Evolutionary conservation across 2,329 filamentous ascomycete genomes (phyloP).

Genomic region (Aureobasidium mangrovei): DNA sequence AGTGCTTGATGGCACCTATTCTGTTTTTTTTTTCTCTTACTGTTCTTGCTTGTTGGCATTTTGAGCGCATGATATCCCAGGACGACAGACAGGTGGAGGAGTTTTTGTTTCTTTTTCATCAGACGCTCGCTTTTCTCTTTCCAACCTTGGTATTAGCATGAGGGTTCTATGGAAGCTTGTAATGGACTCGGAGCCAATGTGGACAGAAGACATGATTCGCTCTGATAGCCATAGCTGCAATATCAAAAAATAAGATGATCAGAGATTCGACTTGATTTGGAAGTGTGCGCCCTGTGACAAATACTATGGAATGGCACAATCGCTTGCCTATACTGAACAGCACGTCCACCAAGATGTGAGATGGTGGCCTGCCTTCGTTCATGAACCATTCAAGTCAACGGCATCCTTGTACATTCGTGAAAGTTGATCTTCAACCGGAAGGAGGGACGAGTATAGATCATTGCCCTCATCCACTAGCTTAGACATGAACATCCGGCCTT

Average conservation of each 20-base stretch:
- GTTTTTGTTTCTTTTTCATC: not conserved
- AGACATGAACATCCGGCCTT: no score
- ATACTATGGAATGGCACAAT: no score
- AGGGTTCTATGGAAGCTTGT: not conserved
- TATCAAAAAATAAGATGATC: not conserved
- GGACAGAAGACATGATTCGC: conserved; percentile 1
- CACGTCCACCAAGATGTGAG: no score
- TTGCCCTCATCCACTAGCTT: no score
- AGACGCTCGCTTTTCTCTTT: not conserved
- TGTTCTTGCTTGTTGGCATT: not conserved
- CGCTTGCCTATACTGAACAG: no score
- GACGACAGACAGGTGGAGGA: not conserved
- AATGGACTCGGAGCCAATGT: not conserved
- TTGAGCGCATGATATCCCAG: conserved; percentile 10
- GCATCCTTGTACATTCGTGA: no score
- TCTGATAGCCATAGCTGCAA: conserved; percentile 1
- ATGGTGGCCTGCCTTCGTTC: no score
- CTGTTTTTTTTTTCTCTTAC: not conserved
- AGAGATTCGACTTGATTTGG: not conserved
- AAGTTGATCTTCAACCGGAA: no score
- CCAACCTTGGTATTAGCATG: not conserved
- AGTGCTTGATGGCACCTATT: not conserved
- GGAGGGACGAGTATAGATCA: no score
- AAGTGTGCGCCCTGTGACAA: no score
- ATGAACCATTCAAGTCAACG: no score